Percentiles rank a stretch among this genome's conserved stretches.
Evolutionary conservation across 148 eudicot species (phyloP).

Genomic region (Nepenthes gracilis): DNA sequence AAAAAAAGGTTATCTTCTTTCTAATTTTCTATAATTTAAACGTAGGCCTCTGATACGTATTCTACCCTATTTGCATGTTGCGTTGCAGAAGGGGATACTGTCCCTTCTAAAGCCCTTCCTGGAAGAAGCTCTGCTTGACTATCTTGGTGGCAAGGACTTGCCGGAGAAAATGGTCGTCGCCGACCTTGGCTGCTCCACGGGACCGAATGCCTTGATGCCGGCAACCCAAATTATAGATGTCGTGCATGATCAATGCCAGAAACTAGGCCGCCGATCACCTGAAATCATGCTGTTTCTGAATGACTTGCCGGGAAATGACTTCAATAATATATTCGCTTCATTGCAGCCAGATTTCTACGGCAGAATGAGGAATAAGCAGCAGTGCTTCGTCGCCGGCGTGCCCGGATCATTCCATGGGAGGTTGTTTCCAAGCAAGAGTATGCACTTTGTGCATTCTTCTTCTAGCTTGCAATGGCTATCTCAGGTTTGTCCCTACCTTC

Average conservation of each 20-base stretch:
- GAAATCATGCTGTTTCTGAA: constrained; percentile 27
- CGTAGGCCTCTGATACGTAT: no score
- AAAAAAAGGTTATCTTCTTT: no score
- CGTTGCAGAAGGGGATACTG: constrained; percentile 26
- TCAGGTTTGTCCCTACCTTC: constrained; percentile 16
- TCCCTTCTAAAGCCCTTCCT: constrained; percentile 8
- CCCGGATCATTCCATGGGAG: constrained; percentile 47
- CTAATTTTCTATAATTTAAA: no score
- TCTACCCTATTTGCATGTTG: no score
- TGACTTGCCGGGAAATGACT: constrained; percentile 40
- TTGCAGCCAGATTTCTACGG: constrained; percentile 22
- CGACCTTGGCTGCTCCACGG: constrained; percentile 40
- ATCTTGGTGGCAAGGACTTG: neutral
- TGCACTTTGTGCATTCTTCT: constrained; percentile 45
- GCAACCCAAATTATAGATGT: constrained; percentile 6
- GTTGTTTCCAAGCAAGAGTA: constrained; percentile 22
- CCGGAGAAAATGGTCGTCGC: constrained; percentile 19
- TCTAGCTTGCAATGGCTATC: constrained; percentile 46
- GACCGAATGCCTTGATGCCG: constrained; percentile 23
- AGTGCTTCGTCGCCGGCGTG: constrained; percentile 18
- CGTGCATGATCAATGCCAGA: neutral
- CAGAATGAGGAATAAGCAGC: constrained; percentile 9
- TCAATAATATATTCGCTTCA: constrained; percentile 20
- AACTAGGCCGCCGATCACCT: constrained; percentile 9
- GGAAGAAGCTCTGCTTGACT: constrained; percentile 13